Percentiles rank a stretch among this genome's conserved stretches.
Conservation (phyloP, 495 filamentous ascomycete species). For the Penicillium dipodomyicola region DNA sequence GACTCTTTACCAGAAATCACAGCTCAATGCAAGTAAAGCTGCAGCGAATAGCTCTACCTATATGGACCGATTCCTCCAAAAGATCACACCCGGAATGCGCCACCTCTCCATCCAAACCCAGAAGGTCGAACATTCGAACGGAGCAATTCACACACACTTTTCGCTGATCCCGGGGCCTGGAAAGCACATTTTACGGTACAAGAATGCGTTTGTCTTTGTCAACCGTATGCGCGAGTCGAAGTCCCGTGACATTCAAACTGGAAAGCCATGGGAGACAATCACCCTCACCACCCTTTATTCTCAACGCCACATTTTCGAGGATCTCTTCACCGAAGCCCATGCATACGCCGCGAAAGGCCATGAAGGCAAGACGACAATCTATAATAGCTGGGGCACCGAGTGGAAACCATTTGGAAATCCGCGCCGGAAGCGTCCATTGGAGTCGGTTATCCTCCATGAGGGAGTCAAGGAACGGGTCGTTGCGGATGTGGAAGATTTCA, state of each 20-base stretch:
- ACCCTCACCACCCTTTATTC: constrained; percentile 89
- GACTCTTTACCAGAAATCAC: constrained; percentile 69
- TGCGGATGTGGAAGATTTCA: constrained; percentile 79
- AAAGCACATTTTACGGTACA: constrained; percentile 79
- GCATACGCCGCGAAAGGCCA: constrained; percentile 67
- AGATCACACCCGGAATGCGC: constrained; percentile 61
- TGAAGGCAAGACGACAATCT: constrained; percentile 94
- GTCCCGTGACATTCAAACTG: constrained; percentile 66
- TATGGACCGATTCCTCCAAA: constrained; percentile 53
- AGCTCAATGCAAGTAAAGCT: constrained; percentile 41
- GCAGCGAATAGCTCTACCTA: constrained; percentile 42
- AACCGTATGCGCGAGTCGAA: constrained; percentile 77
- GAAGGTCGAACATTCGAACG: constrained; percentile 57
- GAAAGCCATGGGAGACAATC: constrained; percentile 90
- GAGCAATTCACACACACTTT: constrained; percentile 73
- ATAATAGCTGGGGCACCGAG: constrained; percentile 72
- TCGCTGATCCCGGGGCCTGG: constrained; percentile 88
- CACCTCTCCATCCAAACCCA: constrained; percentile 68
- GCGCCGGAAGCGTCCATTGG: constrained; percentile 78
- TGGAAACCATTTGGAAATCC: constrained; percentile 89
- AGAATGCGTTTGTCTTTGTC: constrained; percentile 80
- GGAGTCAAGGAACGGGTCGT: constrained; percentile 87
- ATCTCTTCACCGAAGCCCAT: constrained; percentile 83
- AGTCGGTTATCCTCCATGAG: constrained; percentile 81
- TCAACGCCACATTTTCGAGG: constrained; percentile 79